Percentiles rank a stretch among this genome's conserved stretches.
phyloP scores from a whole-genome alignment of 1,284 basidiomycete species.

The Heterobasidion irregulare region DNA sequence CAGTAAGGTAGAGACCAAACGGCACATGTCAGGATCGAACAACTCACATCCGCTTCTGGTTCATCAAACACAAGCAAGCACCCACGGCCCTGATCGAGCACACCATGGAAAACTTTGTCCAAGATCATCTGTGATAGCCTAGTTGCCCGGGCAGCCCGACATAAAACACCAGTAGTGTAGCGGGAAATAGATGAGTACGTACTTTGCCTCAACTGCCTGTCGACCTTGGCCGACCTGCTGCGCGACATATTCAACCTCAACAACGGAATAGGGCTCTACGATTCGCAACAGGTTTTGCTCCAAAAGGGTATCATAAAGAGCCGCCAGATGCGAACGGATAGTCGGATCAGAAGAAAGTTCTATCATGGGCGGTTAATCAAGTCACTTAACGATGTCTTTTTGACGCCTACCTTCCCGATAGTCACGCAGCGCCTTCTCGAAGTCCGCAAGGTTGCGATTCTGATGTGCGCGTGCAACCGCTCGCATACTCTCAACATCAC shows the following conservation, averaged over 20 bases:
- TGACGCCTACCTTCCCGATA: conserved; percentile 67
- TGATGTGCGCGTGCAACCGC: conserved; percentile 92
- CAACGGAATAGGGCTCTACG: conserved; percentile 90
- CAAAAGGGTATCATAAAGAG: conserved; percentile 90
- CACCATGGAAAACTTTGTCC: conserved; percentile 91
- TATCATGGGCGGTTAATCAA: conserved; percentile 20
- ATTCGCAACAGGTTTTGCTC: conserved; percentile 94
- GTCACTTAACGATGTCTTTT: background rate
- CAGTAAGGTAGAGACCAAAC: background rate
- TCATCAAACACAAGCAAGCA: conserved; percentile 89
- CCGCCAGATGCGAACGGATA: conserved; percentile 88
- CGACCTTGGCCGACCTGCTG: conserved; percentile 85
- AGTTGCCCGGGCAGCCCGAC: no score
- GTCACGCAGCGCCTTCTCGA: conserved; percentile 82
- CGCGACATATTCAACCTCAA: conserved; percentile 89
- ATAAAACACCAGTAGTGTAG: background rate
- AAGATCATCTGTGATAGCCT: conserved; percentile 97
- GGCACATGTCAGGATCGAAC: background rate
- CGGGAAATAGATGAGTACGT: conserved; percentile 19
- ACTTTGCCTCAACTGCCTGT: conserved; percentile 94
- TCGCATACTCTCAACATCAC: conserved; percentile 93
- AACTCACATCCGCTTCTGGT: conserved; percentile 72
- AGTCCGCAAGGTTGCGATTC: conserved; percentile 82
- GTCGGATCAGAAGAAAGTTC: conserved; percentile 92
- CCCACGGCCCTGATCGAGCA: conserved; percentile 91